phyloP scores from a whole-genome alignment of 495 filamentous ascomycete species.

The Acidiella bohemica region DNA sequence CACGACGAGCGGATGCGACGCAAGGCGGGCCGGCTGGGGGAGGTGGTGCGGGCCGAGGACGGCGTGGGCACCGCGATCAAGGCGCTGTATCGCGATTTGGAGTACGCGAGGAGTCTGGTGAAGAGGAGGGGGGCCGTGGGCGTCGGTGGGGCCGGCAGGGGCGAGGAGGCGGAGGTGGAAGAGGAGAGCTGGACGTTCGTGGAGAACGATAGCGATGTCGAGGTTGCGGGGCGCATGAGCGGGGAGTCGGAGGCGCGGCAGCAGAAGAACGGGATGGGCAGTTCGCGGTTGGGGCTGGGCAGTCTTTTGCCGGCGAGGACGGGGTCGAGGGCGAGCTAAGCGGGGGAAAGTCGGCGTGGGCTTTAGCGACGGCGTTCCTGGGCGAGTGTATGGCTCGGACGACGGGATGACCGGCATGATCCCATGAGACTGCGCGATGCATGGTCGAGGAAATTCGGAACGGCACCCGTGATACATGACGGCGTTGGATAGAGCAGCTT shows the following conservation, averaged over 20 bases:
- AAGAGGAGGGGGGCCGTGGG: slow-evolving; percentile 38
- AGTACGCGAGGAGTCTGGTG: slow-evolving; percentile 84
- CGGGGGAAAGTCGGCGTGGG: too few relatives aligned
- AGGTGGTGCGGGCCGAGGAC: slow-evolving; percentile 82
- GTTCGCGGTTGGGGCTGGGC: too few relatives aligned
- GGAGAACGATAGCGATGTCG: slow-evolving; percentile 45
- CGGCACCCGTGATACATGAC: too few relatives aligned
- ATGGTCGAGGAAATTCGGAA: too few relatives aligned
- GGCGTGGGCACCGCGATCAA: slow-evolving; percentile 83
- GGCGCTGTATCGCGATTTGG: slow-evolving; percentile 85
- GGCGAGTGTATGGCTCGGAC: too few relatives aligned
- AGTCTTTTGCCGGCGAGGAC: too few relatives aligned
- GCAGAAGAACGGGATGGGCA: too few relatives aligned
- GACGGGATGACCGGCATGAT: too few relatives aligned
- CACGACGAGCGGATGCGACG: slow-evolving; percentile 77
- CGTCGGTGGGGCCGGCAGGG: slow-evolving; percentile 32
- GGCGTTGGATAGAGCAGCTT: too few relatives aligned
- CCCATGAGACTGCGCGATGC: too few relatives aligned
- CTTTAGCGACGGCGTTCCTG: too few relatives aligned
- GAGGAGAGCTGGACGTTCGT: slow-evolving; percentile 66
- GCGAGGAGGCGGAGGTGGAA: slow-evolving; percentile 41
- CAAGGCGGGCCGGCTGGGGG: slow-evolving; percentile 68
- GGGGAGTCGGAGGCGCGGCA: slow-evolving; percentile 1
- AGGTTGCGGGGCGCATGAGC: slow-evolving; percentile 2
- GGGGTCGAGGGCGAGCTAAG: too few relatives aligned